Conservation (phyloP, 1,139 yeast genomes). For the Geotrichum klebahnii region DNA sequence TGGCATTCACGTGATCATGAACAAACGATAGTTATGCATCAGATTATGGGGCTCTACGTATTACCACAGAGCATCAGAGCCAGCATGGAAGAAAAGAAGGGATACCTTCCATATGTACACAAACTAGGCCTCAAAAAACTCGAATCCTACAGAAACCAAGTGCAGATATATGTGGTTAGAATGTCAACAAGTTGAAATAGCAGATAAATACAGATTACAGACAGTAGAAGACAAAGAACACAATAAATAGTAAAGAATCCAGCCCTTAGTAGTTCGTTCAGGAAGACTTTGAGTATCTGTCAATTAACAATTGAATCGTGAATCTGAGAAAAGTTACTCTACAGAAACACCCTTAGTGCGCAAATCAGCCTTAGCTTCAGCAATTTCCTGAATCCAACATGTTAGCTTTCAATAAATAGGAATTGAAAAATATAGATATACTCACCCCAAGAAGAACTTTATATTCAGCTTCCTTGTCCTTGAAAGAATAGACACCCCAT, state of each 20-base stretch:
- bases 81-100: too few species aligned
- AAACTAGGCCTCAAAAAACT: not conserved
- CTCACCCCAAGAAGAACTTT: constrained; percentile 51
- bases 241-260: constrained; percentile 6
- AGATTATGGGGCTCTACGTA: too few species aligned
- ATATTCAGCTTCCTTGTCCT: constrained; percentile 69
- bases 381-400: constrained; percentile 46
- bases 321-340: constrained; percentile 36
- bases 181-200: not conserved
- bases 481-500: constrained; percentile 65
- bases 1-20: too few species aligned
- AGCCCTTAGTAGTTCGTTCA: constrained; percentile 1
- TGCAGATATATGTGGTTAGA: not conserved
- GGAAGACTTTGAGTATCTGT: not conserved
- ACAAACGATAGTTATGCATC: too few species aligned
- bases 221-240: constrained; percentile 3
- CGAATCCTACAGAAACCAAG: not conserved
- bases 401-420: constrained; percentile 3
- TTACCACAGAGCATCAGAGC: too few species aligned
- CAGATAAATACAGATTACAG: constrained; percentile 6
- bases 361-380: constrained; percentile 61
- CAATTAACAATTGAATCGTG: not conserved
- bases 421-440: constrained; percentile 3
- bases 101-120: not conserved
- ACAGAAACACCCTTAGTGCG: constrained; percentile 55